Evolutionary conservation across 2,329 filamentous ascomycete species (phyloP).

Genomic region (Aspergillus sp.): DNA sequence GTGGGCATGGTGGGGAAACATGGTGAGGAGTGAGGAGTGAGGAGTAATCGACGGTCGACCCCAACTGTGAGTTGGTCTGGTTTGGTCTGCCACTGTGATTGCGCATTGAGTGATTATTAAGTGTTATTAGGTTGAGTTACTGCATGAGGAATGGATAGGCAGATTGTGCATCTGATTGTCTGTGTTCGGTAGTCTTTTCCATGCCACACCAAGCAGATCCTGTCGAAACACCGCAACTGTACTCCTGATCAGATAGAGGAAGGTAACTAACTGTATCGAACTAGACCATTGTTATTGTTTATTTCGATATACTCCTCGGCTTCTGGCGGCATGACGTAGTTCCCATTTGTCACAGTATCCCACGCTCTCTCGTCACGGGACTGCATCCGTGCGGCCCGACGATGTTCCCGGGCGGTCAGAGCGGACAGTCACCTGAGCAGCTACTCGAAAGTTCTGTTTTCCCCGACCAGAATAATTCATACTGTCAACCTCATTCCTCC

Average conservation of each 20-base stretch:
- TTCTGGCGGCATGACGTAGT: background rate
- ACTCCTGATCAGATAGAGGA: no score
- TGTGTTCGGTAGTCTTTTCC: background rate
- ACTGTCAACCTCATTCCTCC: background rate
- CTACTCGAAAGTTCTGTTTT: constrained; percentile 15
- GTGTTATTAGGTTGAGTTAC: background rate
- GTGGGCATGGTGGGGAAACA: background rate
- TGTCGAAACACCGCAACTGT: no score
- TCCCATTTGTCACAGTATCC: no score
- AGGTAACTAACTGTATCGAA: no score
- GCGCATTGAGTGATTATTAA: background rate
- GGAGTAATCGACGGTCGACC: background rate
- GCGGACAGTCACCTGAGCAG: background rate
- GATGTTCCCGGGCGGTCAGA: constrained; percentile 11
- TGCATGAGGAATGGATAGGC: constrained; percentile 1
- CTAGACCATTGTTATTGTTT: no score
- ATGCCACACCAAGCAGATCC: no score
- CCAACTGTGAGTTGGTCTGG: background rate
- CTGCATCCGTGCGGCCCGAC: constrained; percentile 1
- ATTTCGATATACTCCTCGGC: background rate
- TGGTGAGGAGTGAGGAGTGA: background rate
- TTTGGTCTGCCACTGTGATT: background rate
- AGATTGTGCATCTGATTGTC: background rate
- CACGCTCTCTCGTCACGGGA: background rate
- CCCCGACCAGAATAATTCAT: constrained; percentile 1